These are phyloP conservation scores for Inga oerstediana DNA, from an alignment of 306 rosid species.

Conservation along the genomic window DNA sequence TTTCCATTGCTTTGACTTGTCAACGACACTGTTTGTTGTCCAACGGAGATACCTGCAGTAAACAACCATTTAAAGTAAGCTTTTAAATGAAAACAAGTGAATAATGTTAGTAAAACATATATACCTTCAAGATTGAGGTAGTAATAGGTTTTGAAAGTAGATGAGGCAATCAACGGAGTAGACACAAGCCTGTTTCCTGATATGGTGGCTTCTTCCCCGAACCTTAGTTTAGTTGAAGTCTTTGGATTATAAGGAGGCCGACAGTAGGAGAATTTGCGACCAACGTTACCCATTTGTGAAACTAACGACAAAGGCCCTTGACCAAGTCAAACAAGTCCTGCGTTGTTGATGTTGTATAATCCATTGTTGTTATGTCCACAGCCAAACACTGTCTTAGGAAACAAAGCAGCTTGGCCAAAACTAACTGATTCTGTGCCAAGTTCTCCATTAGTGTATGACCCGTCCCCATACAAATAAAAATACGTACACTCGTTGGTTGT, in stretches of 20 bases:
- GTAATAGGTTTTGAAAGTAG: not conserved
- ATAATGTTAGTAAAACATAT: too few species aligned
- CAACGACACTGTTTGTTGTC: too few species aligned
- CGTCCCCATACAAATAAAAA: not conserved
- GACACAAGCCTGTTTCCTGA: not conserved
- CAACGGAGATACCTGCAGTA: too few species aligned
- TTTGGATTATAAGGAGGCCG: not conserved
- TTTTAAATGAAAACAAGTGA: too few species aligned
- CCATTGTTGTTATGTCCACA: not conserved
- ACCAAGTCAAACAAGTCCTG: not conserved
- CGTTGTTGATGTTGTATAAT: not conserved
- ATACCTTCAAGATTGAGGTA: not conserved
- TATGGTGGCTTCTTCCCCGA: not conserved
- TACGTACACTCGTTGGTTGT: not conserved
- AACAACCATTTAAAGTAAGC: too few species aligned
- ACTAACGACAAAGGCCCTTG: not conserved
- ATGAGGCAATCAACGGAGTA: not conserved
- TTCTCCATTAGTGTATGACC: not conserved
- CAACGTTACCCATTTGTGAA: not conserved
- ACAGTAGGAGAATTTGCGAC: not conserved
- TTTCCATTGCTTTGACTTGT: too few species aligned
- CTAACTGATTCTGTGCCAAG: conserved; percentile 13
- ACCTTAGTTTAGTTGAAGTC: not conserved
- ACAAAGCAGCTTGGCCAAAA: conserved; percentile 2
- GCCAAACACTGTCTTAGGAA: not conserved